Evolutionary conservation across 306 rosid genomes (phyloP), one percentile per base, ranked within the genome.

Genomic region (Arachis stenosperma): DNA sequence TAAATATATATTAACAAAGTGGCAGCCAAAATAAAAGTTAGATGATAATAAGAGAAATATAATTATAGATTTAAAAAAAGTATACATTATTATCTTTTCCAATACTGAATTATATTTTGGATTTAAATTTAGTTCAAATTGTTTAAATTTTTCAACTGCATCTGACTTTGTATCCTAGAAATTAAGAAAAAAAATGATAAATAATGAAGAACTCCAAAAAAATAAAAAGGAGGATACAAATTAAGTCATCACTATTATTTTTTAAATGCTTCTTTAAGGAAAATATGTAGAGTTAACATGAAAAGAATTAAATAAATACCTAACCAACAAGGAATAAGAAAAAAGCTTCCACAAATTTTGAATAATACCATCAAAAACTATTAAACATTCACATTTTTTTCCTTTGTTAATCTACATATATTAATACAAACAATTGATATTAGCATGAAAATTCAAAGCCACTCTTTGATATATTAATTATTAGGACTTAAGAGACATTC

Each of bases 311-410:
- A 47, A 44, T 22, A 54, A 60, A 65, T 83, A 91, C 98, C 91
- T 88, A 87, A 58, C 93, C 96, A 73, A 94, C 92, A 81, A 94
- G 93, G 77, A 88, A 90, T 54, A 67, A 71, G 73, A 96, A 91
- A 77, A 94, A 82, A 51, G 90, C 84, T 67, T 91, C 98, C 81
- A 89, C 99, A 67, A 91, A 84, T 84, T 91, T 94, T 81, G 91
- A 78, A 90, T 89, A 56, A 85, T 70, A 52, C 96, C 96, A 69
- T 91, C 99, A 17, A 98, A 90, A 73, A 84, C 85, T 40, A 77
- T 82, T 80, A 94, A 79, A 82, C 98, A 89, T 82, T 94, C 97
- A 33, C 95, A 94, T 88, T 71, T 83, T 90, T 91, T 79, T 89
- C n/a, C 93, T 71, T 83, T 90, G 71, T 76, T 80, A 75, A 94